These are phyloP conservation scores for Flaveria robusta DNA, from an alignment of 129 eudicot genomes.

Conservation along the genomic window DNA sequence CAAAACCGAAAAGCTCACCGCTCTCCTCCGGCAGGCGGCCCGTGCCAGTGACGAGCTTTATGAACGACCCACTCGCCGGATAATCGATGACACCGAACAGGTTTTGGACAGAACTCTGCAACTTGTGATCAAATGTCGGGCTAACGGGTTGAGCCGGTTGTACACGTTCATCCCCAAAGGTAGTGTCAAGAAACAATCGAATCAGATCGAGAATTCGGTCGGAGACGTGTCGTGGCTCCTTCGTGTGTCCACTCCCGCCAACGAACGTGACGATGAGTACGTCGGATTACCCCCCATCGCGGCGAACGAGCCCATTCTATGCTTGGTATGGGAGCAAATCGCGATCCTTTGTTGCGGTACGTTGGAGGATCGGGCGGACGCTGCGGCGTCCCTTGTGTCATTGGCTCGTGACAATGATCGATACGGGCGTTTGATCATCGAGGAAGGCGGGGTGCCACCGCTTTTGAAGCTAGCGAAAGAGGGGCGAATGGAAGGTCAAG, in stretches of 20 bases:
- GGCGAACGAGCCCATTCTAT: constrained; percentile 64
- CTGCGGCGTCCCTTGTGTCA: constrained; percentile 64
- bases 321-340: constrained; percentile 65
- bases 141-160: constrained; percentile 50
- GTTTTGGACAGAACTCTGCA: constrained; percentile 53
- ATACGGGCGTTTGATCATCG: constrained; percentile 55
- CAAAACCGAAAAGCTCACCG: constrained; percentile 54
- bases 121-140: constrained; percentile 52
- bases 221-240: constrained; percentile 75
- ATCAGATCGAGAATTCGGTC: constrained; percentile 52
- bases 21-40: constrained; percentile 64
- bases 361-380: constrained; percentile 56
- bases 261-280: constrained; percentile 51
- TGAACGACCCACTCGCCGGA: constrained; percentile 76
- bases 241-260: constrained; percentile 58
- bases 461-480: constrained; percentile 63
- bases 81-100: constrained; percentile 66
- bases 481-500: constrained; percentile 66
- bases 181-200: constrained; percentile 42
- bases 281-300: constrained; percentile 72
- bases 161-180: constrained; percentile 60
- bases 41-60: constrained; percentile 65
- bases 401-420: constrained; percentile 66
- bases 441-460: constrained; percentile 72
- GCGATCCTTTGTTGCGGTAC: constrained; percentile 55